phyloP scores from a whole-genome alignment of 116 monocot species.

The Iris pallida region DNA sequence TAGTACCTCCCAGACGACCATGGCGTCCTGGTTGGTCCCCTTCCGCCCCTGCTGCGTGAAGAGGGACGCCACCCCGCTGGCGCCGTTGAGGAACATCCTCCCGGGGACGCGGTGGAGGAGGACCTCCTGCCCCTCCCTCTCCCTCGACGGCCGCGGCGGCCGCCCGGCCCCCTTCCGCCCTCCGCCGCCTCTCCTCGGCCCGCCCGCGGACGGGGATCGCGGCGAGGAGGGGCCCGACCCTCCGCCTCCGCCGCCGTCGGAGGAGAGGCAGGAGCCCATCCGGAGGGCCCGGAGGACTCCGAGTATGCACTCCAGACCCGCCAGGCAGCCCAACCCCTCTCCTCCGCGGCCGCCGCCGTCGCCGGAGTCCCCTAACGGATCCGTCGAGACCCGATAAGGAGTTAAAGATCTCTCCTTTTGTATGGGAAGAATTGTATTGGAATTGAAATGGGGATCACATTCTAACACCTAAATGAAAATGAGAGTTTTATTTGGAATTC shows the following conservation, averaged over 20 bases:
- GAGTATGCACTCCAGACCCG: conserved; percentile 38
- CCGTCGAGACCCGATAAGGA: too few species aligned
- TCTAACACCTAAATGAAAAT: too few species aligned
- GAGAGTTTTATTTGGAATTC: too few species aligned
- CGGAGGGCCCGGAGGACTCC: conserved; percentile 23
- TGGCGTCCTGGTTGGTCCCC: conserved; percentile 73
- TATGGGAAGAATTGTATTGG: too few species aligned
- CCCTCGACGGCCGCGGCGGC: not conserved
- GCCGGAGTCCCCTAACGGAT: too few species aligned
- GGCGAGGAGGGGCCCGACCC: conserved; percentile 1
- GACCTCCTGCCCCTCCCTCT: conserved; percentile 30
- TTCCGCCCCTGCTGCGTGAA: conserved; percentile 66
- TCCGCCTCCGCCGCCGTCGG: conserved; percentile 6
- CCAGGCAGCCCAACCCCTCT: not conserved
- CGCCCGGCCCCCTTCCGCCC: conserved; percentile 6
- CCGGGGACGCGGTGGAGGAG: conserved; percentile 43
- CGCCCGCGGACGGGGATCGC: not conserved
- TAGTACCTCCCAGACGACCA: conserved; percentile 74
- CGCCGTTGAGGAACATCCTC: conserved; percentile 46
- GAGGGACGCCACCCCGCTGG: conserved; percentile 34
- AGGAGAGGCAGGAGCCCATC: conserved; percentile 38
- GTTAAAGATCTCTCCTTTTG: too few species aligned
- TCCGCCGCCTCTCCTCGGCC: conserved; percentile 2
- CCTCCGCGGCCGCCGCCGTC: not conserved
- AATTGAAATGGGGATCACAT: too few species aligned